Evolutionary conservation across 768 basidiomycete species (phyloP).

Genomic region (Rhizopogon sp.): DNA sequence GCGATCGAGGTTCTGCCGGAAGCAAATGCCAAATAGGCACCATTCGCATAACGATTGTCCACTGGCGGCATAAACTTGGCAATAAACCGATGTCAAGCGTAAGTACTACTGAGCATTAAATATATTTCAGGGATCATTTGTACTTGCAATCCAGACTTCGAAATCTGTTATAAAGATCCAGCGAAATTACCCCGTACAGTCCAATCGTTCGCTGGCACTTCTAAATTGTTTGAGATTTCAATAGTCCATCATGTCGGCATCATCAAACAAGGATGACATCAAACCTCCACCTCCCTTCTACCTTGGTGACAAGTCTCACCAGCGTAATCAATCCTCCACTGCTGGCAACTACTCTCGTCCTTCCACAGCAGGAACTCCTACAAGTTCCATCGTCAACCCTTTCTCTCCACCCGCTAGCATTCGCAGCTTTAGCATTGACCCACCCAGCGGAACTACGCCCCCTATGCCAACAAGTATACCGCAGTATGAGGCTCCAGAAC

Average conservation of each 20-base stretch:
- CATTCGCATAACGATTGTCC: neutral
- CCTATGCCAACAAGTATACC: slow-evolving; percentile 1
- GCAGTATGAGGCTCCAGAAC: slow-evolving; percentile 27
- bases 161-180: neutral
- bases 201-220: neutral
- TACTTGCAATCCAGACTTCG: neutral
- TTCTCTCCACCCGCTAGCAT: slow-evolving; percentile 51
- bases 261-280: neutral
- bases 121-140: neutral
- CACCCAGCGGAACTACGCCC: slow-evolving; percentile 17
- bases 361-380: slow-evolving; percentile 18
- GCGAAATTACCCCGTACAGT: neutral
- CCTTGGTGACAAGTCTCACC: slow-evolving; percentile 16
- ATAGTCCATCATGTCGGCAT: neutral
- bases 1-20: neutral
- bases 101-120: too few species aligned
- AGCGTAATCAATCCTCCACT: slow-evolving; percentile 23
- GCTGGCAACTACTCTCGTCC: slow-evolving; percentile 10
- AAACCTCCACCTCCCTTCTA: slow-evolving; percentile 5
- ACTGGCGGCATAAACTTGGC: too few species aligned
- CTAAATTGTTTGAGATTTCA: neutral
- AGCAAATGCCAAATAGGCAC: neutral
- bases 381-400: slow-evolving; percentile 30
- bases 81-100: neutral
- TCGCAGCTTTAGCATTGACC: slow-evolving; percentile 36